A percentile compares a stretch with the other conserved stretches of the same genome.
phyloP scores from a whole-genome alignment of 2,329 filamentous ascomycete genomes.

The Neodidymelliopsis sp. region DNA sequence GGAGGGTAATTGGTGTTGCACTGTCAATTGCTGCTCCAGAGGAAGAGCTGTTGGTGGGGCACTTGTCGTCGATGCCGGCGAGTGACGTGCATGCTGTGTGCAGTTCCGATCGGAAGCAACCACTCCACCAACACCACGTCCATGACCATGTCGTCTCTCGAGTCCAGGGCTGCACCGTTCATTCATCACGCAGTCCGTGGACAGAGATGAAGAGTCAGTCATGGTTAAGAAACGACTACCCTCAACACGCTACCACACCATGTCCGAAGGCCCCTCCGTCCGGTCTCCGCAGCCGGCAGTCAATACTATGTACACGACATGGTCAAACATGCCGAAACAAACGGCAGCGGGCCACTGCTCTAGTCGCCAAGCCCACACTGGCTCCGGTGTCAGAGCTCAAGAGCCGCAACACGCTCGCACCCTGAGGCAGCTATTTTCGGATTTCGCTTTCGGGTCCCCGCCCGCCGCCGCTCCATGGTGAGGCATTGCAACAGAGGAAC shows the following conservation, averaged over 20 bases:
- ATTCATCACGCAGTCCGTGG: too few relatives aligned
- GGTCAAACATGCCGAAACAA: constrained; percentile 22
- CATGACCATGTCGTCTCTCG: too few relatives aligned
- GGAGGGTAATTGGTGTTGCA: constrained; percentile 12
- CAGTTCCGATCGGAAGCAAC: constrained; percentile 26
- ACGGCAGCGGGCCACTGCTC: constrained; percentile 19
- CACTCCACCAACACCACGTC: too few relatives aligned
- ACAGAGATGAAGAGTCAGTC: too few relatives aligned
- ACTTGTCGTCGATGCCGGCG: constrained; percentile 16
- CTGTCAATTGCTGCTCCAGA: constrained; percentile 8
- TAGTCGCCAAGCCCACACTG: constrained; percentile 19
- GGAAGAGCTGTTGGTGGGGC: constrained; percentile 24
- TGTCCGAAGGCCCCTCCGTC: constrained; percentile 33
- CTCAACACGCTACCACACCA: constrained; percentile 14
- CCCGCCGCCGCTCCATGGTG: constrained; percentile 26
- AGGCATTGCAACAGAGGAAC: constrained; percentile 23
- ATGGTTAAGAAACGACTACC: too few relatives aligned
- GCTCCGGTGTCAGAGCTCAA: constrained; percentile 27
- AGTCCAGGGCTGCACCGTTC: too few relatives aligned
- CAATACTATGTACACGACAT: constrained; percentile 21
- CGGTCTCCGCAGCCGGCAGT: constrained; percentile 35
- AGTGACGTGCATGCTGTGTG: constrained; percentile 24
- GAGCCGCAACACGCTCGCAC: constrained; percentile 27
- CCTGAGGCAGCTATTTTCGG: constrained; percentile 32
- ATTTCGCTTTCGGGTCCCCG: constrained; percentile 34